phyloP scores from a whole-genome alignment of 345 rosid genomes.

The Aquilaria malaccensis region DNA sequence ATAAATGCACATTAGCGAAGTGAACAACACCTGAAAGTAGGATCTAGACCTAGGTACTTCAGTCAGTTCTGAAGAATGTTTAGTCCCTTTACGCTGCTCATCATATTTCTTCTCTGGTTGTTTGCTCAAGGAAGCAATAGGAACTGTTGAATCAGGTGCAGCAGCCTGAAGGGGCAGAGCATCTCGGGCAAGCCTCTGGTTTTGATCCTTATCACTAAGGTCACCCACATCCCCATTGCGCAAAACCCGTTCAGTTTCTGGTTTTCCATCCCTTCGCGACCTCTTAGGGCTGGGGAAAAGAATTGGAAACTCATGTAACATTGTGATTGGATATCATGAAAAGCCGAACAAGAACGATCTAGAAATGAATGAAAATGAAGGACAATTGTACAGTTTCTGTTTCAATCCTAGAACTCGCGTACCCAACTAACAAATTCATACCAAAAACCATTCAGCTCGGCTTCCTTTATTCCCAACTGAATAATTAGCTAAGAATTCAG shows the following conservation, averaged over 20 bases:
- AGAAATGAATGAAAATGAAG: no score
- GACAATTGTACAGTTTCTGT: neutral
- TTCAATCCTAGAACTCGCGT: neutral
- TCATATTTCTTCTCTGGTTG: conserved; percentile 42
- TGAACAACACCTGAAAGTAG: conserved; percentile 54
- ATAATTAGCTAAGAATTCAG: neutral
- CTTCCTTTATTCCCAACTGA: no score
- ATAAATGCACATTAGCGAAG: conserved; percentile 3
- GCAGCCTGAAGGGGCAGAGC: conserved; percentile 47
- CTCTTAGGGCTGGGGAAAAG: conserved; percentile 59
- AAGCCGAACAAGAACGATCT: no score
- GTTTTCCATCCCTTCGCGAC: conserved; percentile 68
- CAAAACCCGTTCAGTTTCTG: conserved; percentile 36
- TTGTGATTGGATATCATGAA: no score
- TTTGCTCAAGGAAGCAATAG: conserved; percentile 23
- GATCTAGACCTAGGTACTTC: conserved; percentile 48
- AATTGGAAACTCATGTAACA: conserved; percentile 4
- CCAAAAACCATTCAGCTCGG: no score
- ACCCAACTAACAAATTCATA: no score
- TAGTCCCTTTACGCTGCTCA: conserved; percentile 28
- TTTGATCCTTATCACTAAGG: conserved; percentile 29
- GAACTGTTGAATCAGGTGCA: conserved; percentile 25
- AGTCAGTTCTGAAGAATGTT: conserved; percentile 33
- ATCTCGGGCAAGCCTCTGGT: conserved; percentile 44
- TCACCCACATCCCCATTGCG: conserved; percentile 27